These are phyloP conservation scores for Dictyostelium citrinum DNA, from an alignment of 78 protist genomes.

Conservation along the genomic window DNA sequence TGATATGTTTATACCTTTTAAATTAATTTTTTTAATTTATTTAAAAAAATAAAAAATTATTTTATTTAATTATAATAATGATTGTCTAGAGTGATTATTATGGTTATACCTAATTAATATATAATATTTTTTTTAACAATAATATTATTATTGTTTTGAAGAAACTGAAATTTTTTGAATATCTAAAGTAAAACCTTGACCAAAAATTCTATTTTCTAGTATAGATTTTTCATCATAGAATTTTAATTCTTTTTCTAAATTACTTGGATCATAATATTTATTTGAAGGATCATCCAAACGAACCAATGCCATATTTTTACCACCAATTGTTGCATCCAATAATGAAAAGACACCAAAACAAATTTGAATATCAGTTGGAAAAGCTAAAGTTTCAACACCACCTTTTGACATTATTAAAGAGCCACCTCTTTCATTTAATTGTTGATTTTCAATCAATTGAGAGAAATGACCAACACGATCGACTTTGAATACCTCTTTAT, in stretches of 20 bases:
- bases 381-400: not conserved
- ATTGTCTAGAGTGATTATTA: not conserved
- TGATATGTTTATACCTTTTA: too few relatives aligned
- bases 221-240: not conserved
- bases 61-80: not conserved
- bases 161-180: not conserved
- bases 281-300: not conserved
- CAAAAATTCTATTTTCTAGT: not conserved
- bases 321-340: not conserved
- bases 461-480: not conserved
- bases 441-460: not conserved
- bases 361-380: not conserved
- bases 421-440: not conserved
- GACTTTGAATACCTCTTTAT: not conserved
- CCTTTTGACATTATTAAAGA: not conserved
- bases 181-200: not conserved
- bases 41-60: not conserved
- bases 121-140: too few relatives aligned
- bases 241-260: not conserved
- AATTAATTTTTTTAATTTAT: not conserved
- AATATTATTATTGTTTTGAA: not conserved
- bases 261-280: not conserved
- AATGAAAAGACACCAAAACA: slow-evolving; percentile 1
- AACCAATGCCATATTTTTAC: not conserved
- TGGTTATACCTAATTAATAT: not conserved